Conservation (phyloP, 805 yeast genomes). For the Yarrowia hollandica region DNA sequence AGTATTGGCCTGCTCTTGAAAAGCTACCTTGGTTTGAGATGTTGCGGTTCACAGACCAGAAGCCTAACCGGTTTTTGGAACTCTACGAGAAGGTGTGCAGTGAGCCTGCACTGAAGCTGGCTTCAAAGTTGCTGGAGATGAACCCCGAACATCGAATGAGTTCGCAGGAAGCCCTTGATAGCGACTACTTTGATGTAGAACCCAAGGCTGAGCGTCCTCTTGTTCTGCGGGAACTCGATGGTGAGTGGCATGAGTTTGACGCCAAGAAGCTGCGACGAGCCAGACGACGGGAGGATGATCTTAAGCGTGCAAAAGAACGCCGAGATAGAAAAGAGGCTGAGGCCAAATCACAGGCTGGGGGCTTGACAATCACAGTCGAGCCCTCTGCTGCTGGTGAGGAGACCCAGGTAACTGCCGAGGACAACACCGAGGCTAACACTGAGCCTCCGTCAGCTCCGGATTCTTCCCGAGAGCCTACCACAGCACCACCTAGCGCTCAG, state of each 20-base stretch:
- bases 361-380: neutral
- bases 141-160: constrained; percentile 69
- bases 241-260: constrained; percentile 98
- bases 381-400: neutral
- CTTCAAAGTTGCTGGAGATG: constrained; percentile 59
- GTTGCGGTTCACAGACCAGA: constrained; percentile 56
- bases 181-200: constrained; percentile 67
- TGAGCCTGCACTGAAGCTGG: constrained; percentile 57
- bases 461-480: constrained; percentile 16
- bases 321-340: constrained; percentile 11
- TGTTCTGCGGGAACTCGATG: constrained; percentile 55
- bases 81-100: constrained; percentile 49
- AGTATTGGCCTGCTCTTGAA: constrained; percentile 76
- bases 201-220: constrained; percentile 64
- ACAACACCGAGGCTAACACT: neutral
- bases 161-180: constrained; percentile 68
- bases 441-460: constrained; percentile 2
- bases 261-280: constrained; percentile 56
- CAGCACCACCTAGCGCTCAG: constrained; percentile 3
- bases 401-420: neutral
- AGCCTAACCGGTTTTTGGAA: constrained; percentile 44
- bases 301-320: neutral
- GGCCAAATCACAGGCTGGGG: neutral
- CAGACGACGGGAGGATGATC: constrained; percentile 10
- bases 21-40: constrained; percentile 91